These are phyloP conservation scores for Epichloe sylvatica DNA, from an alignment of 2,329 filamentous ascomycete genomes.

Conservation along the genomic window DNA sequence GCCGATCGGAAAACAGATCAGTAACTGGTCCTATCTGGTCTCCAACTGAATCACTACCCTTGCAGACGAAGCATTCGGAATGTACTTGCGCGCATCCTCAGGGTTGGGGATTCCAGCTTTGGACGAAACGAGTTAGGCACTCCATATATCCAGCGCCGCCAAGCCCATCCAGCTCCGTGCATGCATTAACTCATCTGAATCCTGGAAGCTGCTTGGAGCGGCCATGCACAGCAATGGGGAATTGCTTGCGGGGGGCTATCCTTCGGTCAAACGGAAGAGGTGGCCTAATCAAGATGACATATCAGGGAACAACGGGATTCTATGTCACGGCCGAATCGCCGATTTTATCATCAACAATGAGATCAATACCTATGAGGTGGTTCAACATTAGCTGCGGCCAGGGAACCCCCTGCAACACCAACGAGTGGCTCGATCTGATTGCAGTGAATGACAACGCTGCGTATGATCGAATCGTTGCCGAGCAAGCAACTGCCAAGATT, in stretches of 20 bases:
- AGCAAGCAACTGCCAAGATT: background rate
- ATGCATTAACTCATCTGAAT: background rate
- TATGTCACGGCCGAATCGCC: background rate
- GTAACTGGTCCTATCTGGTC: too few relatives aligned
- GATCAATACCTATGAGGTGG: background rate
- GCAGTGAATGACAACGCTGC: background rate
- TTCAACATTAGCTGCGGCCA: slow-evolving; percentile 1
- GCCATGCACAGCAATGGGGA: too few relatives aligned
- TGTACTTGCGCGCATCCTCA: too few relatives aligned
- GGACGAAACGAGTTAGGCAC: background rate
- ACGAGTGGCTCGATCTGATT: background rate
- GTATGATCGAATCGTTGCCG: background rate
- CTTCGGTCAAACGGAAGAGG: too few relatives aligned
- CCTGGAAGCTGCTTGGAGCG: background rate
- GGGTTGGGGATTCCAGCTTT: background rate
- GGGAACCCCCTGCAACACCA: background rate
- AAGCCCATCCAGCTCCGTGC: background rate
- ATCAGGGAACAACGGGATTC: background rate
- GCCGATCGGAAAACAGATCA: too few relatives aligned
- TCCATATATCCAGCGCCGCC: background rate
- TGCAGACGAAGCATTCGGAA: too few relatives aligned
- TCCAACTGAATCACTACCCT: too few relatives aligned
- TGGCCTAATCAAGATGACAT: background rate
- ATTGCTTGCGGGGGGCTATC: too few relatives aligned
- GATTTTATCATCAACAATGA: slow-evolving; percentile 1